Evolutionary conservation across 768 basidiomycete species (phyloP).

Genomic region (Pulveroboletus sp.): DNA sequence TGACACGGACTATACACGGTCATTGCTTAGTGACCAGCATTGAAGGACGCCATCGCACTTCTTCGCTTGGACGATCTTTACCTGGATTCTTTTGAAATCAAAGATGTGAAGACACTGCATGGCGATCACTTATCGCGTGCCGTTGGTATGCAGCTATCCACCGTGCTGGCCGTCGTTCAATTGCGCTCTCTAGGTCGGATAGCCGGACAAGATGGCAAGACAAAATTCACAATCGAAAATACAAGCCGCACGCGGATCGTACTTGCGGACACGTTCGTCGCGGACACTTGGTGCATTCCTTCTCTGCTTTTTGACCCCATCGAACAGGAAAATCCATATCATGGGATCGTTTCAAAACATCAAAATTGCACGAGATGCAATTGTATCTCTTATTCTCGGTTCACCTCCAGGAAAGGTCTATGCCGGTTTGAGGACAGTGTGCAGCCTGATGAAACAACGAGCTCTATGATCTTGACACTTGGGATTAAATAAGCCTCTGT

Average conservation of each 20-base stretch:
- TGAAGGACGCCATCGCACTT: slow-evolving; percentile 90
- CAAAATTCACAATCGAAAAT: slow-evolving; percentile 98
- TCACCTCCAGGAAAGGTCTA: slow-evolving; percentile 95
- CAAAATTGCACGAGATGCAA: slow-evolving; percentile 93
- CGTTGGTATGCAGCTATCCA: slow-evolving; percentile 57
- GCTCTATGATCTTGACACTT: slow-evolving; percentile 49
- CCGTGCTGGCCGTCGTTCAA: slow-evolving; percentile 2
- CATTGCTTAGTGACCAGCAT: slow-evolving; percentile 2
- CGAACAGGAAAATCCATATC: slow-evolving; percentile 88
- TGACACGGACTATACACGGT: slow-evolving; percentile 1
- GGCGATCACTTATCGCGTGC: slow-evolving; percentile 98
- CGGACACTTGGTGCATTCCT: background rate
- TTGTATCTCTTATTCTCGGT: slow-evolving; percentile 91
- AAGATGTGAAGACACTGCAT: slow-evolving; percentile 96
- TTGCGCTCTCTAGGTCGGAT: slow-evolving; percentile 66
- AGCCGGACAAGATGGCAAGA: slow-evolving; percentile 97
- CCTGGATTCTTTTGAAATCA: slow-evolving; percentile 98
- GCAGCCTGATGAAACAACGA: slow-evolving; percentile 89
- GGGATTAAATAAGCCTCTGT: slow-evolving; percentile 2
- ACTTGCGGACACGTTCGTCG: slow-evolving; percentile 88
- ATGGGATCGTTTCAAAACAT: slow-evolving; percentile 99
- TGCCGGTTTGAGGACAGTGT: slow-evolving; percentile 85
- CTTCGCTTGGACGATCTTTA: slow-evolving; percentile 95
- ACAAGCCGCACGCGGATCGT: slow-evolving; percentile 96
- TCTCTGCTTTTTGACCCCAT: slow-evolving; percentile 5